Percentiles rank a stretch among this genome's conserved stretches.
These are phyloP conservation scores for Sodiomyces alkalinus DNA, from an alignment of 2,329 filamentous ascomycete genomes.

Conservation along the genomic window DNA sequence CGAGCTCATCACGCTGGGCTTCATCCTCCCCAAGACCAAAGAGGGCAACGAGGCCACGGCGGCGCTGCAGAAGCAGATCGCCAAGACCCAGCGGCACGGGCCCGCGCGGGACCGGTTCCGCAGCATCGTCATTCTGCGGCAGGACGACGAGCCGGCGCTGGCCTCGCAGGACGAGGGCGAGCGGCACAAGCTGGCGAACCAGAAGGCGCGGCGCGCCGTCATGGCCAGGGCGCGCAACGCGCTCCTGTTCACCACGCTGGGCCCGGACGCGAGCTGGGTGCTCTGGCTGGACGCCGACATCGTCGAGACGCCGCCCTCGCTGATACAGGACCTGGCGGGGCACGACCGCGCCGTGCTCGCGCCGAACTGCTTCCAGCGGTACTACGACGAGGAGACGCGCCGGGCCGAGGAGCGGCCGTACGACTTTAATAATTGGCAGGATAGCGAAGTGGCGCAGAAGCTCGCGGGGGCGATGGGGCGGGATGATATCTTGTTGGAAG, in stretches of 20 bases:
- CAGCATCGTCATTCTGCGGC: conserved; percentile 82
- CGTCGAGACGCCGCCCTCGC: conserved; percentile 64
- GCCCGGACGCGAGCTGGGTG: conserved; percentile 86
- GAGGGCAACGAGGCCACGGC: conserved; percentile 80
- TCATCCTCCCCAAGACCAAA: conserved; percentile 87
- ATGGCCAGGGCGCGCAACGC: conserved; percentile 94
- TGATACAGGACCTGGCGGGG: conserved; percentile 82
- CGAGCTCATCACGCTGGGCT: conserved; percentile 85
- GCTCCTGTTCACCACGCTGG: conserved; percentile 85
- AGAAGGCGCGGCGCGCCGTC: conserved; percentile 70
- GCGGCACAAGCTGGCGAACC: conserved; percentile 80
- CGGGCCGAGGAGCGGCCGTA: conserved; percentile 68
- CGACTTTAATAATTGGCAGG: conserved; percentile 96
- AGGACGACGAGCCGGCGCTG: conserved; percentile 81
- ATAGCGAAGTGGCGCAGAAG: conserved; percentile 64
- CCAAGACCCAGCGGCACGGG: conserved; percentile 65
- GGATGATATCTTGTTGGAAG: conserved; percentile 87
- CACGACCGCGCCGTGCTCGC: conserved; percentile 87
- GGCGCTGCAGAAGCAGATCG: conserved; percentile 70
- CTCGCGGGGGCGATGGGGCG: conserved; percentile 68
- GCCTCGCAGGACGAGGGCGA: conserved; percentile 72
- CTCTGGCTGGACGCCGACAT: conserved; percentile 92
- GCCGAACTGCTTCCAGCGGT: conserved; percentile 91
- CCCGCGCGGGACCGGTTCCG: conserved; percentile 73
- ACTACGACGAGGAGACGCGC: conserved; percentile 52